Conservation (phyloP, 345 rosid species). For the Noccaea bulbosa region DNA sequence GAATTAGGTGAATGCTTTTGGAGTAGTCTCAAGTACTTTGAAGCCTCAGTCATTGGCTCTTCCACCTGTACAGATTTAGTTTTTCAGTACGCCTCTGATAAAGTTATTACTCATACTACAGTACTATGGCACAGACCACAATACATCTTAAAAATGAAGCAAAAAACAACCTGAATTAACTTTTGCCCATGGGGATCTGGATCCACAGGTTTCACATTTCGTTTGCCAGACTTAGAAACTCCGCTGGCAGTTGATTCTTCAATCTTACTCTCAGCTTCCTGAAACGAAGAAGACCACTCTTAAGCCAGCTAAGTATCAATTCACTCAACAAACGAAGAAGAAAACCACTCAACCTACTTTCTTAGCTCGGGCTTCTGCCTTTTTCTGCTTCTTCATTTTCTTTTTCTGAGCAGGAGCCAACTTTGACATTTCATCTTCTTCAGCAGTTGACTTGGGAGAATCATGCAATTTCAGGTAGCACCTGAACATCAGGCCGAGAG, state of each 20-base stretch:
- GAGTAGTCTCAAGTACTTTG: conserved; percentile 91
- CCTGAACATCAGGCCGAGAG: conserved; percentile 48
- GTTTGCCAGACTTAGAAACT: conserved; percentile 85
- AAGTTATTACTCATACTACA: conserved; percentile 18
- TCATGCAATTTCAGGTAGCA: conserved; percentile 89
- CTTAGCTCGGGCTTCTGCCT: conserved; percentile 98
- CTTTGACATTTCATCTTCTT: conserved; percentile 79
- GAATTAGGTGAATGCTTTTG: conserved; percentile 82
- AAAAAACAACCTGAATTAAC: conserved; percentile 75
- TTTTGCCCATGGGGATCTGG: conserved; percentile 95
- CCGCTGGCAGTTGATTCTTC: conserved; percentile 76
- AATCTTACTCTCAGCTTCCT: conserved; percentile 93
- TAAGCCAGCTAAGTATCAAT: conserved; percentile 31
- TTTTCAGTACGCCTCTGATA: conserved; percentile 29
- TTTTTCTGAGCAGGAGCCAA: conserved; percentile 88
- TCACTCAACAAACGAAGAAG: not conserved
- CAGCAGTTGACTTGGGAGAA: conserved; percentile 80
- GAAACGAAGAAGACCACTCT: conserved; percentile 38
- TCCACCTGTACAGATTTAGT: conserved; percentile 61
- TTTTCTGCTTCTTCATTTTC: conserved; percentile 91
- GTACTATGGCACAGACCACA: not conserved
- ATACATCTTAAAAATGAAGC: conserved; percentile 15
- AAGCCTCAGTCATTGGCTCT: conserved; percentile 87
- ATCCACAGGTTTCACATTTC: conserved; percentile 86
- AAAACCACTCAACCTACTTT: conserved; percentile 49